Base-by-base conservation (phyloP, 1,284 basidiomycete genomes). In the Trichosporon ovoides region DNA sequence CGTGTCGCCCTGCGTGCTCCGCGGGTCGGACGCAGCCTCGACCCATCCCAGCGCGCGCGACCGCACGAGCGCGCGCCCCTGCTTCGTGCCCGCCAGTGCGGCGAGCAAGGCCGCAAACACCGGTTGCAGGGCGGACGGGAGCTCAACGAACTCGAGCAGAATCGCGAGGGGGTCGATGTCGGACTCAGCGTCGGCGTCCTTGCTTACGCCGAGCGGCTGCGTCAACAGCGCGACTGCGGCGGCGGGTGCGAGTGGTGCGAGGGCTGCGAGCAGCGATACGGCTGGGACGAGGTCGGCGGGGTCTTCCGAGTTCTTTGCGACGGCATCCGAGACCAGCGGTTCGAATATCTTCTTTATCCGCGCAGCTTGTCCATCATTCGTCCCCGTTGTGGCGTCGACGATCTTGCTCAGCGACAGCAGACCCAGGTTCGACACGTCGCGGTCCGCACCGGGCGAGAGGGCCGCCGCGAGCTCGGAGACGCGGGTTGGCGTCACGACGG, bases 31-130 rank as follows among this genome's bases (percentile, higher is more conserved):
- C 18, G 80, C 82, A 0, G 66, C 65, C 43, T 58, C 52, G 34
- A 71, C 20, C 67, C 67, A 66, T 48, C 64, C 66, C 57, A 67
- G 37, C 18, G 68, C 57, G 55, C 86, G 80, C 18, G 82, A 66
- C 9, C 83, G 78, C 52, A 92, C 77, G 38, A 84, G 68, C 43
- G 81, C 76, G 49, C 89, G 83, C 69, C 87, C 88, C 7, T 78
- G 52, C 72, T 88, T 90, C 66, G 88, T 84, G 4, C 87, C 84
- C 52, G 82, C 81, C 6, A 87, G 87, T 63, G 87, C 87, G 7
- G 85, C 82, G 18, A 91, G 78, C 5, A 93, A 79, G 57, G 85
- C 85, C 0, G 87, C 86, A 24, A 89, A 79, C 7, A 83, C 82
- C 31, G 66, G 61, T 49, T 75, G 73, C 2, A 76, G 62, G 1